These are phyloP conservation scores for Achlya hypogyna DNA, from an alignment of 352 stramenopile species.

Conservation along the genomic window DNA sequence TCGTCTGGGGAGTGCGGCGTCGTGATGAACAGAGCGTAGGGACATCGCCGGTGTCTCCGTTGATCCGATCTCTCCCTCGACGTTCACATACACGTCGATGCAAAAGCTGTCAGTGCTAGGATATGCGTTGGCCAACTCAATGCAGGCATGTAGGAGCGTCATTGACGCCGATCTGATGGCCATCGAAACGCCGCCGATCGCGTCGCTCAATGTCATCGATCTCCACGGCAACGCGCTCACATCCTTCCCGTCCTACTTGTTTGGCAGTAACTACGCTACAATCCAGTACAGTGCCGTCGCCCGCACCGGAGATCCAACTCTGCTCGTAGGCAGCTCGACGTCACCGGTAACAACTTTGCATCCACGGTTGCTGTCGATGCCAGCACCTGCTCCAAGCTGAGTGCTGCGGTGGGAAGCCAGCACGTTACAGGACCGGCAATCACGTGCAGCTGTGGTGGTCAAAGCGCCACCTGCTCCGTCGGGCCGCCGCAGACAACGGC, in stretches of 20 bases:
- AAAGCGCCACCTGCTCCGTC: too few relatives aligned
- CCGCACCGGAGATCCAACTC: background rate
- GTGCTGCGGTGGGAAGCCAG: background rate
- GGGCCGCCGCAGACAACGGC: too few relatives aligned
- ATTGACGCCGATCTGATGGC: slow-evolving; percentile 4
- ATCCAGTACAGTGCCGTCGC: background rate
- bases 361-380: background rate
- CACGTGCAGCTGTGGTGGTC: too few relatives aligned
- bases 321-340: background rate
- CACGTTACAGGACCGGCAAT: background rate
- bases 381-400: background rate
- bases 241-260: background rate
- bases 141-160: background rate
- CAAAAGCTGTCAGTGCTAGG: slow-evolving; percentile 1
- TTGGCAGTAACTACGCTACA: background rate
- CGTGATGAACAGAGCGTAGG: background rate
- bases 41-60: slow-evolving; percentile 6
- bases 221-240: background rate
- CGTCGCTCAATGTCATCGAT: slow-evolving; percentile 3
- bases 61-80: background rate
- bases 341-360: background rate
- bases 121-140: background rate
- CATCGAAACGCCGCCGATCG: background rate
- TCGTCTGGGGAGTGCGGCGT: background rate
- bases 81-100: background rate